These are phyloP conservation scores for Acidiella bohemica DNA, from an alignment of 495 filamentous ascomycete genomes.

Conservation along the genomic window DNA sequence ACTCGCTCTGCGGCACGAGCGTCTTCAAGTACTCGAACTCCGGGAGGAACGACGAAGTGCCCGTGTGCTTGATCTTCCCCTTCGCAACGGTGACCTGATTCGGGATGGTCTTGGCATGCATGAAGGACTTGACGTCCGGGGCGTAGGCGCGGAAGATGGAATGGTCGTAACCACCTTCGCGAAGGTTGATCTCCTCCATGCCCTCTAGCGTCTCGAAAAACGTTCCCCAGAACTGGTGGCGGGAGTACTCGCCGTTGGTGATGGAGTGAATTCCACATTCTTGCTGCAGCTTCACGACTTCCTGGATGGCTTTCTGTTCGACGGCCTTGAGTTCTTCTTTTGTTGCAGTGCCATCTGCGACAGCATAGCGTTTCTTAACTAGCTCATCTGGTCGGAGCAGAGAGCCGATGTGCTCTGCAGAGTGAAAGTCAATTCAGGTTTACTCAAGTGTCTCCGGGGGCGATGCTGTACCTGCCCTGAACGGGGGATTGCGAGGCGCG, in stretches of 20 bases:
- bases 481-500: constrained; percentile 24
- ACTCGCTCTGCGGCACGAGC: constrained; percentile 23
- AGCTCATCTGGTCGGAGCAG: constrained; percentile 27
- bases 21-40: constrained; percentile 28
- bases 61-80: constrained; percentile 25
- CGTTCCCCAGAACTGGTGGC: constrained; percentile 21
- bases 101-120: constrained; percentile 28
- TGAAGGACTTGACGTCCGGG: constrained; percentile 27
- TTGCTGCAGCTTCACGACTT: constrained; percentile 27
- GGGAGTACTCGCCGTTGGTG: constrained; percentile 26
- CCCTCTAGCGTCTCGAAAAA: constrained; percentile 6
- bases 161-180: constrained; percentile 21
- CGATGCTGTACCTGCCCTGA: constrained; percentile 15
- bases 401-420: constrained; percentile 24
- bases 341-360: constrained; percentile 20
- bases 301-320: constrained; percentile 26
- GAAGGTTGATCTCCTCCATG: constrained; percentile 25
- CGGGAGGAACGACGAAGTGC: constrained; percentile 22
- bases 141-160: constrained; percentile 28
- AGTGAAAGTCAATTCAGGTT: not conserved
- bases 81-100: constrained; percentile 27
- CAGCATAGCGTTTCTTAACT: constrained; percentile 27
- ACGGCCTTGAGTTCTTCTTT: constrained; percentile 18
- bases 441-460: too few species aligned
- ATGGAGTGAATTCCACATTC: constrained; percentile 24